Evolutionary conservation across 2,329 filamentous ascomycete species (phyloP).

Genomic region (Colletotrichum sp.): DNA sequence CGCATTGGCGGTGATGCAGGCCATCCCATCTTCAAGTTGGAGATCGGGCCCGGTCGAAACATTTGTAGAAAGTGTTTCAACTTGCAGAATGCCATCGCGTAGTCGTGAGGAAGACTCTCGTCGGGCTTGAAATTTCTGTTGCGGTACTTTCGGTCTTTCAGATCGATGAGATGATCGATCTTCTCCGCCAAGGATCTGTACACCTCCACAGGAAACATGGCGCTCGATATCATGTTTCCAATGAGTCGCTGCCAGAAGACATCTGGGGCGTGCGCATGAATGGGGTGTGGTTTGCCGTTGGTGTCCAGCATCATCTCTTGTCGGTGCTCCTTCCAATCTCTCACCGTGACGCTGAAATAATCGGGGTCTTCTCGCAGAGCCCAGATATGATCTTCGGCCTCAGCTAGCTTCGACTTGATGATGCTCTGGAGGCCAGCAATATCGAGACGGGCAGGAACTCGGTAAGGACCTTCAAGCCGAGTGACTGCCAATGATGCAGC

Average conservation of each 20-base stretch:
- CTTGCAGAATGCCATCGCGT: not conserved
- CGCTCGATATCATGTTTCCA: constrained; percentile 32
- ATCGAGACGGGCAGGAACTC: constrained; percentile 50
- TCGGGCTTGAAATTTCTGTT: constrained; percentile 15
- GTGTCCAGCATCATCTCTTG: constrained; percentile 47
- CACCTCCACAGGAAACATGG: constrained; percentile 15
- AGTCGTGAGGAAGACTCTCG: constrained; percentile 31
- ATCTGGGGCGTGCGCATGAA: not conserved
- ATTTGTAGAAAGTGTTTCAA: not conserved
- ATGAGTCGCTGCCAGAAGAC: constrained; percentile 46
- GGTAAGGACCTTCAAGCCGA: constrained; percentile 57
- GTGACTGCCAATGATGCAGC: constrained; percentile 43
- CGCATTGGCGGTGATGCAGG: constrained; percentile 46
- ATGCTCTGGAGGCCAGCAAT: constrained; percentile 48
- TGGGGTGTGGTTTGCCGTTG: constrained; percentile 33
- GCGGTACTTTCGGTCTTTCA: not conserved
- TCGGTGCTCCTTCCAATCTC: constrained; percentile 51
- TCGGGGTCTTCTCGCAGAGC: constrained; percentile 61
- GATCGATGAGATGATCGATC: not conserved
- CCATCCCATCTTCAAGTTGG: constrained; percentile 15
- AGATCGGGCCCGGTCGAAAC: not conserved
- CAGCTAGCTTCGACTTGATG: constrained; percentile 42
- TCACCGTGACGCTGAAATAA: constrained; percentile 54
- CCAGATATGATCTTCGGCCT: constrained; percentile 59
- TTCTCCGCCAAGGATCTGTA: not conserved